Conservation (phyloP, 352 stramenopile genomes). For the Pythium guiyangense region DNA sequence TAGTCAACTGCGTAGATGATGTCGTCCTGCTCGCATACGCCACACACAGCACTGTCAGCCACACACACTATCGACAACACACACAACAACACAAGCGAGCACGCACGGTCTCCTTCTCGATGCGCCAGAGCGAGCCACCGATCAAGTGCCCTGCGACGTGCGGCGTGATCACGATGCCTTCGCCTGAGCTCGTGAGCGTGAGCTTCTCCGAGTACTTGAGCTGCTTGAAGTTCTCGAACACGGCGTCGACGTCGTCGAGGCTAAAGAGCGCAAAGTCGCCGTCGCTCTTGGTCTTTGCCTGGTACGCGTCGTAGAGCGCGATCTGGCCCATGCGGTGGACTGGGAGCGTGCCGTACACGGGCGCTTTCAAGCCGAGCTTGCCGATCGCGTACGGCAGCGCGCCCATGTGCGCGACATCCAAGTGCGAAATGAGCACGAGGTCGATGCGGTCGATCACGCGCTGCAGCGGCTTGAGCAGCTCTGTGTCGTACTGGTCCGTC, state of each 20-base stretch:
- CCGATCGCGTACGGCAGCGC: conserved; percentile 87
- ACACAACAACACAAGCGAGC: neutral
- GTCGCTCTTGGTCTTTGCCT: conserved; percentile 90
- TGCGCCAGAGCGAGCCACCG: conserved; percentile 92
- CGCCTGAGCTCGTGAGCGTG: conserved; percentile 76
- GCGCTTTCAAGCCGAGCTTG: conserved; percentile 78
- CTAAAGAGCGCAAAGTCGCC: conserved; percentile 88
- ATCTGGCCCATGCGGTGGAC: conserved; percentile 97
- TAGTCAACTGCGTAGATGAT: conserved; percentile 92
- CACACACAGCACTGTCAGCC: neutral
- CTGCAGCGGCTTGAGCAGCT: conserved; percentile 78
- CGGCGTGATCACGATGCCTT: conserved; percentile 91
- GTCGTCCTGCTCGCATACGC: conserved; percentile 77
- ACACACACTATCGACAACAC: neutral
- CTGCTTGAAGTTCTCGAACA: conserved; percentile 91
- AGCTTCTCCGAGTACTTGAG: conserved; percentile 95
- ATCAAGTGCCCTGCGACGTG: conserved; percentile 94
- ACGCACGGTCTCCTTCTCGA: conserved; percentile 91
- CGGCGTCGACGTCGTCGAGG: conserved; percentile 92
- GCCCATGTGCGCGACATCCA: conserved; percentile 88
- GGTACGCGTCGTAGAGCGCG: conserved; percentile 94
- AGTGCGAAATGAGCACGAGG: conserved; percentile 88
- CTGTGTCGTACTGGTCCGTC: conserved; percentile 85
- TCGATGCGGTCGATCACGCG: conserved; percentile 83
- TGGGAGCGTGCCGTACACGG: conserved; percentile 92